phyloP scores from a whole-genome alignment of 306 rosid genomes.

The Ammopiptanthus mongolicus region DNA sequence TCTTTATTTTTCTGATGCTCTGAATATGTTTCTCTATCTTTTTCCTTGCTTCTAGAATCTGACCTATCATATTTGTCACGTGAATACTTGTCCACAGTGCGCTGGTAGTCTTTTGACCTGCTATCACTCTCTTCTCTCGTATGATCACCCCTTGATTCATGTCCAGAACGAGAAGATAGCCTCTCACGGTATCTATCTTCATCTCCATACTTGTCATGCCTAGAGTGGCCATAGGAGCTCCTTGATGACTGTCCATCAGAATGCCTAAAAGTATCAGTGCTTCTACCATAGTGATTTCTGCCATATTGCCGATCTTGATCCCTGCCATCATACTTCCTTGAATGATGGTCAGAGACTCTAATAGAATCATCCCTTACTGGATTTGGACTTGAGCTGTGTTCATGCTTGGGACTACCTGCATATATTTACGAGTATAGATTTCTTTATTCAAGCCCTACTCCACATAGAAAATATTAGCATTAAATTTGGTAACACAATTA shows the following conservation, averaged over 20 bases:
- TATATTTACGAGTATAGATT: constrained; percentile 12
- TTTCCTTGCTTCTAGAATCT: constrained; percentile 55
- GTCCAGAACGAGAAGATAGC: constrained; percentile 46
- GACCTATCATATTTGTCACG: constrained; percentile 62
- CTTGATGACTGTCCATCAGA: constrained; percentile 58
- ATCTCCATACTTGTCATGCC: constrained; percentile 55
- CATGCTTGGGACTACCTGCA: constrained; percentile 64
- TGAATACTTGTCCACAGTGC: constrained; percentile 43
- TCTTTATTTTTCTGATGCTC: constrained; percentile 50
- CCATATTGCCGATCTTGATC: constrained; percentile 53
- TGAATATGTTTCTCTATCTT: constrained; percentile 32
- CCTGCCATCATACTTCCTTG: constrained; percentile 50
- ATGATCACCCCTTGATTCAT: constrained; percentile 61
- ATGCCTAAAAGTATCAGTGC: constrained; percentile 55
- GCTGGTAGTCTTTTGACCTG: constrained; percentile 50
- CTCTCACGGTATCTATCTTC: constrained; percentile 54
- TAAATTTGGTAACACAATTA: not conserved
- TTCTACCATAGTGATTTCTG: constrained; percentile 46
- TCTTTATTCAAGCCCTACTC: constrained; percentile 3
- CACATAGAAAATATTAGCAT: not conserved
- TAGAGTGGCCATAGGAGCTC: constrained; percentile 54
- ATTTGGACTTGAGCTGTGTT: constrained; percentile 50
- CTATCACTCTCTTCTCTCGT: constrained; percentile 42
- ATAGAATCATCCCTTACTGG: constrained; percentile 34
- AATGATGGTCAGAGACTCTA: constrained; percentile 40